phyloP scores from a whole-genome alignment of 768 basidiomycete species.

The Gelatoporia subvermispora region DNA sequence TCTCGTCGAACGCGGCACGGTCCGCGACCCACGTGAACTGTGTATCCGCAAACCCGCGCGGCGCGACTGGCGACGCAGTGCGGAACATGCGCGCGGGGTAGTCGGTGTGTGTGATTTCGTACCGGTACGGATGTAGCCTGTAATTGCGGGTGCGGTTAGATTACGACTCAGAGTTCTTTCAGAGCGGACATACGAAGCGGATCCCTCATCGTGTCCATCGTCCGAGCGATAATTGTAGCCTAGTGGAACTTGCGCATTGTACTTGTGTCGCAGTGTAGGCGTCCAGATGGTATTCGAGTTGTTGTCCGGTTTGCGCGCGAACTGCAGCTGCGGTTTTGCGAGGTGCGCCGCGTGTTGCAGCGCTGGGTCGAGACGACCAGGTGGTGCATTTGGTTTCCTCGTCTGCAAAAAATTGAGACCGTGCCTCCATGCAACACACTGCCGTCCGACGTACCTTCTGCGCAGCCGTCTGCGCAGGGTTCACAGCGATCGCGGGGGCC shows the following conservation, averaged over 20 bases:
- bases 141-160: slow-evolving; percentile 1
- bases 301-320: slow-evolving; percentile 59
- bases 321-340: slow-evolving; percentile 76
- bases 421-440: not conserved
- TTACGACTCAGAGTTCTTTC: not conserved
- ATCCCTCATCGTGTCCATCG: slow-evolving; percentile 17
- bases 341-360: slow-evolving; percentile 74
- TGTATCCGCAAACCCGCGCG: slow-evolving; percentile 57
- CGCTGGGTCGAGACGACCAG: slow-evolving; percentile 49
- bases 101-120: slow-evolving; percentile 72
- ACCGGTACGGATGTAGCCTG: slow-evolving; percentile 70
- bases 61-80: slow-evolving; percentile 43
- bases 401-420: slow-evolving; percentile 2
- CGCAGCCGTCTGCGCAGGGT: slow-evolving; percentile 25
- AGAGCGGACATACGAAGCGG: slow-evolving; percentile 26
- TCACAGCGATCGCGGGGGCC: slow-evolving; percentile 57
- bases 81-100: slow-evolving; percentile 70
- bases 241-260: slow-evolving; percentile 80
- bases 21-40: slow-evolving; percentile 72
- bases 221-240: slow-evolving; percentile 48
- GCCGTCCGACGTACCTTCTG: slow-evolving; percentile 9
- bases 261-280: slow-evolving; percentile 70
- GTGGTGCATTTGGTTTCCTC: slow-evolving; percentile 30
- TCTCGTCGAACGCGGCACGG: slow-evolving; percentile 43
- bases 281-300: slow-evolving; percentile 53